Evolutionary conservation across 805 yeast species (phyloP).

Genomic region (Metschnikowia amazonensis): DNA sequence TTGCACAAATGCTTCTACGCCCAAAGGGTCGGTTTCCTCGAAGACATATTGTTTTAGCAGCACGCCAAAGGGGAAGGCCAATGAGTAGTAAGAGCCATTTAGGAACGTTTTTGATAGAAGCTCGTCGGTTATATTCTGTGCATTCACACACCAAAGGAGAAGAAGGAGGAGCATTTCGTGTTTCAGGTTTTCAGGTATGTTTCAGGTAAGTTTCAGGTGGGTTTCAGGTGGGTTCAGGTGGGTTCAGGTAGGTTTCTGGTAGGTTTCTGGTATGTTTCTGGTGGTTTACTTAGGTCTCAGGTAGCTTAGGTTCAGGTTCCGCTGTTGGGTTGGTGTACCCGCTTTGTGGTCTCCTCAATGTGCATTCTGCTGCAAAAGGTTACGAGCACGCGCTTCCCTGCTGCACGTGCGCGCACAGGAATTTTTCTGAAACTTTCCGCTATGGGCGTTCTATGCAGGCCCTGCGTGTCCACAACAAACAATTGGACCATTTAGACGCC

Average conservation of each 20-base stretch:
- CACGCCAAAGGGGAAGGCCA: slow-evolving; percentile 35
- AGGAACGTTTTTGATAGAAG: not conserved
- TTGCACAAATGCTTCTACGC: not conserved
- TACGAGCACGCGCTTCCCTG: not conserved
- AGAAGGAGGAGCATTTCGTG: not conserved
- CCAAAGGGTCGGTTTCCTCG: slow-evolving; percentile 7
- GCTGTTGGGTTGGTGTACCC: not conserved
- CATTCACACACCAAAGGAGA: not conserved
- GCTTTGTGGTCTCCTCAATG: not conserved
- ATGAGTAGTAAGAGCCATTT: slow-evolving; percentile 22
- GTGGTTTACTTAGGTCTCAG: too few relatives aligned
- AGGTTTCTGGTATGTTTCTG: too few relatives aligned
- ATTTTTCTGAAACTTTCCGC: too few relatives aligned
- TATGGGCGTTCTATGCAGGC: too few relatives aligned
- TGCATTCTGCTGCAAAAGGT: slow-evolving; percentile 3
- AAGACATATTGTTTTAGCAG: slow-evolving; percentile 27
- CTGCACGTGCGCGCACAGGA: not conserved
- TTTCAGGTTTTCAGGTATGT: not conserved
- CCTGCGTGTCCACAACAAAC: too few relatives aligned
- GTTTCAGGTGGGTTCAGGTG: not conserved
- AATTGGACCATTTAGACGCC: too few relatives aligned
- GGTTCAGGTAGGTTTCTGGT: not conserved
- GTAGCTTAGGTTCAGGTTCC: too few relatives aligned
- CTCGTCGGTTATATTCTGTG: not conserved
- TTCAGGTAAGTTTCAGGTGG: not conserved